Evolutionary conservation across 495 filamentous ascomycete species (phyloP).

Genomic region (Penicillium robsamsonii): DNA sequence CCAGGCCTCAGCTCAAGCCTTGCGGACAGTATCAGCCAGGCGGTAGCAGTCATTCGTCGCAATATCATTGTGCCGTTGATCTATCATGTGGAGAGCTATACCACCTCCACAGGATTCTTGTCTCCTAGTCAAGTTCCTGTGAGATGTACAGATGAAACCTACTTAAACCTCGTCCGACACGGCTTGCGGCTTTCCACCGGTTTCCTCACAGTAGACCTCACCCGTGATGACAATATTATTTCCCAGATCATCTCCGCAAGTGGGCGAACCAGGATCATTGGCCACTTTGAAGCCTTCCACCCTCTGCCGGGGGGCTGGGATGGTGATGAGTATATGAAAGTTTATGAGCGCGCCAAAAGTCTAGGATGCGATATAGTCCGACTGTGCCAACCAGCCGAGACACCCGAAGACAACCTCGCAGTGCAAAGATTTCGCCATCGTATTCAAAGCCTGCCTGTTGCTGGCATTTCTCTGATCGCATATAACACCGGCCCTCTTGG

Average conservation of each 20-base stretch:
- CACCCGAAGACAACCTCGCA: slow-evolving; percentile 42
- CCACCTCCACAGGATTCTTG: slow-evolving; percentile 18
- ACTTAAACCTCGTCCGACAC: slow-evolving; percentile 61
- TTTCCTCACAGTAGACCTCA: slow-evolving; percentile 66
- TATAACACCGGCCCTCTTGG: slow-evolving; percentile 70
- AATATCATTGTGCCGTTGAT: slow-evolving; percentile 59
- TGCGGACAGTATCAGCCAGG: slow-evolving; percentile 50
- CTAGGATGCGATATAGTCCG: slow-evolving; percentile 52
- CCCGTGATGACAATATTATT: slow-evolving; percentile 52
- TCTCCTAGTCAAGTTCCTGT: slow-evolving; percentile 21
- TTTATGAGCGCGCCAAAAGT: slow-evolving; percentile 44
- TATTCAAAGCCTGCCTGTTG: slow-evolving; percentile 28
- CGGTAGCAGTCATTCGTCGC: slow-evolving; percentile 59
- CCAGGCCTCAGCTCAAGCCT: slow-evolving; percentile 37
- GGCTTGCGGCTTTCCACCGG: slow-evolving; percentile 68
- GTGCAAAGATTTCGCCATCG: slow-evolving; percentile 40
- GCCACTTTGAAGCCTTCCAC: slow-evolving; percentile 53
- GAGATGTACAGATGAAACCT: slow-evolving; percentile 42
- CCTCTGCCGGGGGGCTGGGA: slow-evolving; percentile 46
- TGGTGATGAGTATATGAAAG: slow-evolving; percentile 31
- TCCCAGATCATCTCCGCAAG: slow-evolving; percentile 53
- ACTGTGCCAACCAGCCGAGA: slow-evolving; percentile 39
- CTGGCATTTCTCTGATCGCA: slow-evolving; percentile 56
- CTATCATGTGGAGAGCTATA: slow-evolving; percentile 44
- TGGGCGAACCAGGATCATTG: slow-evolving; percentile 66